Conservation (phyloP, 2,329 filamentous ascomycete genomes). For the Colletotrichum sojae region DNA sequence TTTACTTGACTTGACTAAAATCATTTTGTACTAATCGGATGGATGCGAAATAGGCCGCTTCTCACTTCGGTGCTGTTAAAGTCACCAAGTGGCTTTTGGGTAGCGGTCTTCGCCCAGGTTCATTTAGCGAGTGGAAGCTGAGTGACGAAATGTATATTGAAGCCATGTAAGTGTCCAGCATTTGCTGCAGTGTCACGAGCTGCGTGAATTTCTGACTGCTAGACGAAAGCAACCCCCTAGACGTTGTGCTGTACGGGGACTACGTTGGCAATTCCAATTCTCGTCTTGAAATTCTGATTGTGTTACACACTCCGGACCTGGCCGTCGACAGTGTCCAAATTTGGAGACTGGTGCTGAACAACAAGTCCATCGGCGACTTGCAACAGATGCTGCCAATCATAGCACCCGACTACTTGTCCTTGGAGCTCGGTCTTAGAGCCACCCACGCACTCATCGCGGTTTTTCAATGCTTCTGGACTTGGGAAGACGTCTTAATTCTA, state of each 20-base stretch:
- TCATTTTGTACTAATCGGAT: fast-evolving
- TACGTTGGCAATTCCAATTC: background rate
- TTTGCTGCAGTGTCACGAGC: background rate
- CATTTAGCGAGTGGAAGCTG: background rate
- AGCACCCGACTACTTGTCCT: background rate
- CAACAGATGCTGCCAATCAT: background rate
- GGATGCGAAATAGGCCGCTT: background rate
- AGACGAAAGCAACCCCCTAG: background rate
- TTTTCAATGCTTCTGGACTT: no score
- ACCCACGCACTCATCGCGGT: no score
- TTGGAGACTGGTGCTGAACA: background rate
- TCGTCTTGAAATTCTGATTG: background rate
- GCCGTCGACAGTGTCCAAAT: background rate
- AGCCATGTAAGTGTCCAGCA: background rate
- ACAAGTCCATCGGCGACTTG: background rate
- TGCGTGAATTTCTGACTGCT: background rate
- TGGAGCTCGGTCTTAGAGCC: fast-evolving
- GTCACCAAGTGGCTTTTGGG: background rate
- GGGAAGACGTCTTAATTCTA: background rate
- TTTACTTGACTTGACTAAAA: fast-evolving
- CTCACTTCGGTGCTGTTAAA: fast-evolving
- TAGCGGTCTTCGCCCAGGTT: background rate
- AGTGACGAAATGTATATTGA: no score
- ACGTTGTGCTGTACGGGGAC: background rate
- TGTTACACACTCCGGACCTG: background rate